phyloP scores from a whole-genome alignment of 768 basidiomycete species.

The Leccinum subgranulosum region DNA sequence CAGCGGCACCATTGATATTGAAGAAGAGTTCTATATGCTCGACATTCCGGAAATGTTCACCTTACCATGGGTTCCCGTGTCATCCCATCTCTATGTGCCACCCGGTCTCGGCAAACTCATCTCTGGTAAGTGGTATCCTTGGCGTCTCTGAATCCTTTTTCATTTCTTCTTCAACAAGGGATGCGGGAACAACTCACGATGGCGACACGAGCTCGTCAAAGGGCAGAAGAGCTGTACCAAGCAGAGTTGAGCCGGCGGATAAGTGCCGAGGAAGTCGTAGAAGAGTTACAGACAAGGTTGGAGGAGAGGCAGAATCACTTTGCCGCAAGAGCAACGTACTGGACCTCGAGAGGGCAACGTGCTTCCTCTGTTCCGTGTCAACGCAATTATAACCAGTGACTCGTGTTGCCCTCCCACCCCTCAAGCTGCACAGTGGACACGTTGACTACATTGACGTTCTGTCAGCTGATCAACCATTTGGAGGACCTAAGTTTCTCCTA shows the following conservation, averaged over 20 bases:
- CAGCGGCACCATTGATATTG: background rate
- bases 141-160: background rate
- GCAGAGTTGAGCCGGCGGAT: constrained; percentile 32
- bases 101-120: constrained; percentile 34
- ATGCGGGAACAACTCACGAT: constrained; percentile 35
- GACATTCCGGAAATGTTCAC: constrained; percentile 32
- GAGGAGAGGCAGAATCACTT: background rate
- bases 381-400: background rate
- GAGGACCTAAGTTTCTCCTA: background rate
- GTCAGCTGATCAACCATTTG: background rate
- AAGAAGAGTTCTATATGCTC: constrained; percentile 33
- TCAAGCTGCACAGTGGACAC: too few species aligned
- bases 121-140: constrained; percentile 25
- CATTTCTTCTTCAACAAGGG: constrained; percentile 7
- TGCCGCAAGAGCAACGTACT: background rate
- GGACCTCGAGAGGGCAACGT: background rate
- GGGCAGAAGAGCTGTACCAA: constrained; percentile 31
- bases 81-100: constrained; percentile 33
- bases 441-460: background rate
- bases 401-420: background rate
- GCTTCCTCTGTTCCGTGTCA: background rate
- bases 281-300: constrained; percentile 14
- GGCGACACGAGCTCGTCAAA: constrained; percentile 32
- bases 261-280: constrained; percentile 26
- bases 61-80: constrained; percentile 33